Base-by-base conservation (phyloP, 306 rosid species). In the Cucurbita maxima region DNA sequence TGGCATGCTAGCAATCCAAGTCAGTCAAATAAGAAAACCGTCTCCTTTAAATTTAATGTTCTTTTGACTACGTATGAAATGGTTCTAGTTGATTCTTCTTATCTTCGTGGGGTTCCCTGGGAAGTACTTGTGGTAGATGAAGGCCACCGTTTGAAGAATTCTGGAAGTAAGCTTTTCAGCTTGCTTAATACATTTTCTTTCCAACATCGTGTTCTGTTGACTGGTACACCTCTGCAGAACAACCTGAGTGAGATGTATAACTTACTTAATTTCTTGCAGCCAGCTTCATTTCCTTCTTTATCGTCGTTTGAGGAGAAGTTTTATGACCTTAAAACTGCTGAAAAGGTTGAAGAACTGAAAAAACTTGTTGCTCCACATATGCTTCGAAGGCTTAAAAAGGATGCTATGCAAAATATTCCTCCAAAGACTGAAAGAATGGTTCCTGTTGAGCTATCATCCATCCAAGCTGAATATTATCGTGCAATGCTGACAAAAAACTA, bases 351-450 rank as follows among this genome's bases (percentile, higher is more conserved):
- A 12, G 99, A 95, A 77, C 77, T 95, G 86, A 95, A 95, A 83
- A 95, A 95, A 83, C 99, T 95, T 71, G 99, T 95, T 86, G 77
- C 99, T 84, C 99, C 99, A 37, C 97, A 91, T 80, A 95, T 95
- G 99, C 99, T 95, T 77, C 92, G 99, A 18, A 88, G 99, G 81
- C 99, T 95, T 61, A 95, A 95, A 83, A 95, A 83, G 85, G 99
- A 95, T 77, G 97, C 99, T 43, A 95, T 95, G 99, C 96, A 95
- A 79, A 95, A 95, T 79, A 95, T 95, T 57, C 99, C 99, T 43
- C 99, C 99, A n/a, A 95, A 95, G 90, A 95, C 96, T 37, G 99
- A 95, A 82, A 88, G 96, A 85, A 89, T 89, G 91, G 99, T 95
- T 85, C 99, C 99, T 76, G 99, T 95, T 76, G 99, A 95, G 85